Percentiles rank a stretch among this genome's conserved stretches.
These are phyloP conservation scores for Scenedesmus sp. DNA, from an alignment of 163 green algal species.

Conservation along the genomic window DNA sequence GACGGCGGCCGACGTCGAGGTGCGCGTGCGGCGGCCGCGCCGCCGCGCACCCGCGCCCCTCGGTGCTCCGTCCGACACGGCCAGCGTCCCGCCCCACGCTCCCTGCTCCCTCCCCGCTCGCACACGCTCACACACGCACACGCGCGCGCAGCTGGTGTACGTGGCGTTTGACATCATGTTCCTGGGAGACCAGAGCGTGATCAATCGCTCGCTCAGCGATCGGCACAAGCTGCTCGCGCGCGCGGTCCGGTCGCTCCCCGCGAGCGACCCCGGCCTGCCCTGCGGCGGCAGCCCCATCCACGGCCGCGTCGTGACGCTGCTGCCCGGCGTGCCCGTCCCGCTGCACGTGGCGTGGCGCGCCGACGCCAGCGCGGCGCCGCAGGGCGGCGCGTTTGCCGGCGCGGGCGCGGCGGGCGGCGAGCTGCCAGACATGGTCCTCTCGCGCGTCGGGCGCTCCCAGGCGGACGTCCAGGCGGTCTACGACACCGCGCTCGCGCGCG, in stretches of 20 bases:
- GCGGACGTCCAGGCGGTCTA: constrained; percentile 68
- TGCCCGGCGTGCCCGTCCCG: constrained; percentile 51
- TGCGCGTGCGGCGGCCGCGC: background rate
- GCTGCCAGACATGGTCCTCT: constrained; percentile 31
- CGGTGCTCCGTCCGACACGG: too few relatives aligned
- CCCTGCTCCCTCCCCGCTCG: too few relatives aligned
- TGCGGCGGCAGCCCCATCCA: constrained; percentile 26
- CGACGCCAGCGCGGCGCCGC: background rate
- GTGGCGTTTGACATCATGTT: constrained; percentile 72
- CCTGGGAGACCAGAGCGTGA: too few relatives aligned
- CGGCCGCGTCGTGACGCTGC: constrained; percentile 57
- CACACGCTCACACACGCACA: too few relatives aligned
- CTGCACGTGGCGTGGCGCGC: background rate
- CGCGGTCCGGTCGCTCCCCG: too few relatives aligned
- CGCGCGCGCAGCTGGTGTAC: constrained; percentile 61
- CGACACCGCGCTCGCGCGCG: constrained; percentile 51
- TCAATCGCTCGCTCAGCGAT: too few relatives aligned
- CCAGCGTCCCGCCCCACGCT: too few relatives aligned
- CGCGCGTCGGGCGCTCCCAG: constrained; percentile 38
- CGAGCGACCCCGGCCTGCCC: constrained; percentile 9
- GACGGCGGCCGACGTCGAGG: constrained; percentile 50
- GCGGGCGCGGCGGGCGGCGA: background rate
- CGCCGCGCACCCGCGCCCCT: too few relatives aligned
- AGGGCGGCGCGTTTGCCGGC: background rate
- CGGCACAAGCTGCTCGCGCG: too few relatives aligned